Conservation (phyloP, 148 eudicot species). For the Silene uniflora region DNA sequence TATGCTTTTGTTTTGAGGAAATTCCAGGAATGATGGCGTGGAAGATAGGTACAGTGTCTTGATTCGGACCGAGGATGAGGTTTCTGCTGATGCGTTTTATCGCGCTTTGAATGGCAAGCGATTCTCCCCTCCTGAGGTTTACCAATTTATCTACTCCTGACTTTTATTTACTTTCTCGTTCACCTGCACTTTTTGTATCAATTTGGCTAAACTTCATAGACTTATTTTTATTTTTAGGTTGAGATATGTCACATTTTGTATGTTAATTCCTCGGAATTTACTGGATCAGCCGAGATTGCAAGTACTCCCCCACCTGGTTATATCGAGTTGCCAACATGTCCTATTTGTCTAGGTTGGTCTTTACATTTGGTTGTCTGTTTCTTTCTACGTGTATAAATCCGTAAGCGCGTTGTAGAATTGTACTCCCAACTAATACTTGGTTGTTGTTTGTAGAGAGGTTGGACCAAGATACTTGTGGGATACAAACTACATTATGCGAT, state of each 20-base stretch:
- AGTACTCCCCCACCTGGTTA: slow-evolving; percentile 57
- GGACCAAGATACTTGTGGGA: slow-evolving; percentile 96
- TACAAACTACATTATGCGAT: slow-evolving; percentile 76
- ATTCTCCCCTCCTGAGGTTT: slow-evolving; percentile 76
- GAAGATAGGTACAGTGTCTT: slow-evolving; percentile 89
- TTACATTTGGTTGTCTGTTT: neutral
- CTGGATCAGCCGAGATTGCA: slow-evolving; percentile 57
- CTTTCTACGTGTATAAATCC: neutral
- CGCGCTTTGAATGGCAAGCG: slow-evolving; percentile 70
- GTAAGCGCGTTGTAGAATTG: neutral
- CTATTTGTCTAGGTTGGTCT: slow-evolving; percentile 87
- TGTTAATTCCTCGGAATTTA: slow-evolving; percentile 47
- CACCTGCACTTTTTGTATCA: neutral
- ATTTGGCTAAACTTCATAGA: neutral
- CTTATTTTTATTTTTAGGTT: slow-evolving; percentile 51
- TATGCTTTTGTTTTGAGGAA: slow-evolving; percentile 3
- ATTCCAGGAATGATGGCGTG: slow-evolving; percentile 70
- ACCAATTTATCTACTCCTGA: neutral
- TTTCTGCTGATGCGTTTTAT: slow-evolving; percentile 70
- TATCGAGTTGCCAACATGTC: slow-evolving; percentile 83
- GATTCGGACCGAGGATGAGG: slow-evolving; percentile 53
- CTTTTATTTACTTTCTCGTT: neutral
- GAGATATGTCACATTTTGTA: slow-evolving; percentile 82
- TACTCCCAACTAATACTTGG: neutral
- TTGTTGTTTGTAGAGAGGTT: slow-evolving; percentile 58